phyloP scores from a whole-genome alignment of 148 eudicot species.

The Vaccinium macrocarpon region DNA sequence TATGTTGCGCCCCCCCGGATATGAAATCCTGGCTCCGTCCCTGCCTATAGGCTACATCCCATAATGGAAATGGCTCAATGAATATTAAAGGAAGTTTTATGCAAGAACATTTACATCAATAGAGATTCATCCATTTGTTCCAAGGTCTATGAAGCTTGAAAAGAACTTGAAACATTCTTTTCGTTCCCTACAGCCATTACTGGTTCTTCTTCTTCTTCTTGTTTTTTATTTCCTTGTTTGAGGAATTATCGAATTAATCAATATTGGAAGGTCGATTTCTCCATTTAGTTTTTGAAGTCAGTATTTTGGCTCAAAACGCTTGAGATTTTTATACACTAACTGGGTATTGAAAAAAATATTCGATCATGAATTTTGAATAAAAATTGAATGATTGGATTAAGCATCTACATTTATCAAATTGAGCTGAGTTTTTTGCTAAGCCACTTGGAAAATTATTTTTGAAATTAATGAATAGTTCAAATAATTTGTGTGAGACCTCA shows the following conservation, averaged over 20 bases:
- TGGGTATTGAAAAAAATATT: too few species aligned
- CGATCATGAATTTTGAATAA: too few species aligned
- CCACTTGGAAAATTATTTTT: too few species aligned
- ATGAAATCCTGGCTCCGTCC: too few species aligned
- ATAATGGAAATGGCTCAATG: neutral
- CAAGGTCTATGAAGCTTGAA: neutral
- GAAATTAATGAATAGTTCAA: too few species aligned
- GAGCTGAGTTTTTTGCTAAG: too few species aligned
- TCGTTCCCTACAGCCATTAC: neutral
- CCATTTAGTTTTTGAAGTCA: neutral
- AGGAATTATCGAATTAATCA: neutral
- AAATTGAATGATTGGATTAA: too few species aligned
- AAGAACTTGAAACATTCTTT: neutral
- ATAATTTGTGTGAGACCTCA: too few species aligned
- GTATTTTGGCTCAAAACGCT: neutral
- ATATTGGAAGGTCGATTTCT: neutral
- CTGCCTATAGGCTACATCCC: too few species aligned
- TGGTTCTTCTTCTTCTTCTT: neutral
- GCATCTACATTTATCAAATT: too few species aligned
- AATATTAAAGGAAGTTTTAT: neutral
- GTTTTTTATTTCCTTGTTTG: neutral
- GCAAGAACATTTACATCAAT: neutral
- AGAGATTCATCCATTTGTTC: neutral
- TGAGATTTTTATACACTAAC: too few species aligned
- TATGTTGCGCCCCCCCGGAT: too few species aligned